phyloP scores from a whole-genome alignment of 495 filamentous ascomycete genomes.

The Aspergillus taichungensis region DNA sequence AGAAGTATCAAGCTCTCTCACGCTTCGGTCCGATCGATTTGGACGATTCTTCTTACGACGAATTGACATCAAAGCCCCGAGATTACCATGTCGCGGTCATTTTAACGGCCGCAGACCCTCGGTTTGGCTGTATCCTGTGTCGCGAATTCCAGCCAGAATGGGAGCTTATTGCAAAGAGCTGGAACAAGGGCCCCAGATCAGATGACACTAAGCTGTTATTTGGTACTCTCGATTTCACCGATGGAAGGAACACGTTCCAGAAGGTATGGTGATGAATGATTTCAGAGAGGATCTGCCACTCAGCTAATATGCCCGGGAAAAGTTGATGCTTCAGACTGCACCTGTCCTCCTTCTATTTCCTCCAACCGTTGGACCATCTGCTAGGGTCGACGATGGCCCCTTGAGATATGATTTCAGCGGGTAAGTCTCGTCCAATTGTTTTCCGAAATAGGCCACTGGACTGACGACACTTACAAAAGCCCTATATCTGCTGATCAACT shows the following conservation, averaged over 20 bases:
- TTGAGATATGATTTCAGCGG: conserved; percentile 80
- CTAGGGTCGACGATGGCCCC: conserved; percentile 59
- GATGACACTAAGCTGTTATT: conserved; percentile 68
- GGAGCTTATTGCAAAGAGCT: conserved; percentile 80
- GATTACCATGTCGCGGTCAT: conserved; percentile 79
- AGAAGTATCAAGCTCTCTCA: conserved; percentile 57
- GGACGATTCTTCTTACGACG: conserved; percentile 61
- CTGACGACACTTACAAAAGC: conserved; percentile 30
- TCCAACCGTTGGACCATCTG: conserved; percentile 77
- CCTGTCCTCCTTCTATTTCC: conserved; percentile 84
- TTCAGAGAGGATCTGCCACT: not conserved
- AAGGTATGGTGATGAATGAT: conserved; percentile 49
- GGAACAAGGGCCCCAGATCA: conserved; percentile 69
- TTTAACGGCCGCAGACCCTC: conserved; percentile 76
- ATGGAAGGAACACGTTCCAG: conserved; percentile 82
- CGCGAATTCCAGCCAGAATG: conserved; percentile 91
- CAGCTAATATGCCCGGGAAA: conserved; percentile 8
- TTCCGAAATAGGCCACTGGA: too few relatives aligned
- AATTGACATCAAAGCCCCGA: conserved; percentile 65
- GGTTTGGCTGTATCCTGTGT: conserved; percentile 82
- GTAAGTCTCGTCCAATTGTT: conserved; percentile 36
- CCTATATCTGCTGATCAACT: conserved; percentile 67
- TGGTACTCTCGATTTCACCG: conserved; percentile 78
- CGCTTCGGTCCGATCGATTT: conserved; percentile 64
- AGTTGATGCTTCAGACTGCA: conserved; percentile 93